These are phyloP conservation scores for Parascedosporium putredinis DNA, from an alignment of 2,329 filamentous ascomycete genomes.

Conservation along the genomic window DNA sequence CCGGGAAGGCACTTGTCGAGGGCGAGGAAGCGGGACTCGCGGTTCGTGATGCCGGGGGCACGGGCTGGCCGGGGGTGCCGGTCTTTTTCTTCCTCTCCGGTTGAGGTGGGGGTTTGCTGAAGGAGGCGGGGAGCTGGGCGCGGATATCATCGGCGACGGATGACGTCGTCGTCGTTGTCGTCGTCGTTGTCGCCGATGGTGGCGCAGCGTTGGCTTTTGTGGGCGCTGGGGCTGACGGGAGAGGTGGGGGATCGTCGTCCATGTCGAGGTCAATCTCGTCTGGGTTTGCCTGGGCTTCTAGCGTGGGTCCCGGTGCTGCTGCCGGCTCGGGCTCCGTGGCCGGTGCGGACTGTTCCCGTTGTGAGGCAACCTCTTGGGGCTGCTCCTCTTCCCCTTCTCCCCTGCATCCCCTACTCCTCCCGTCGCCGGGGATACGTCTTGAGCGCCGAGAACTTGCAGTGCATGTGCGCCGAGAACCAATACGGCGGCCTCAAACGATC, in stretches of 20 bases:
- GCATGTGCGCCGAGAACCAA: constrained; percentile 93
- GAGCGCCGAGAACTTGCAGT: constrained; percentile 72
- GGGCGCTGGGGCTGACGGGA: too few species aligned
- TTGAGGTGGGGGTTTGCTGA: constrained; percentile 32
- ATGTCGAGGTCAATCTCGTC: constrained; percentile 63
- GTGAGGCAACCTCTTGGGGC: too few species aligned
- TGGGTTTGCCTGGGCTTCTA: constrained; percentile 34
- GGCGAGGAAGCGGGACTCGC: constrained; percentile 70
- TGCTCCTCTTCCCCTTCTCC: too few species aligned
- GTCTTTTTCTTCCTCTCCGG: constrained; percentile 24
- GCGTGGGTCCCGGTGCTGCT: not conserved
- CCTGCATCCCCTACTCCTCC: constrained; percentile 9
- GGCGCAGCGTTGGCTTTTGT: too few species aligned
- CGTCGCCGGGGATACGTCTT: constrained; percentile 34
- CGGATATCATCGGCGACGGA: constrained; percentile 54
- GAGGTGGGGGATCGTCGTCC: constrained; percentile 25
- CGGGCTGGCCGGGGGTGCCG: constrained; percentile 45
- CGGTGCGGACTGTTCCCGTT: too few species aligned
- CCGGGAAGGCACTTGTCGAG: constrained; percentile 82
- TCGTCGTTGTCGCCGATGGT: constrained; percentile 12
- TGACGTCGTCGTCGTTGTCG: not conserved
- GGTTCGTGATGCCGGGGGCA: constrained; percentile 68
- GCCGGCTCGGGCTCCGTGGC: not conserved
- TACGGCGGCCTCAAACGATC: constrained; percentile 70
- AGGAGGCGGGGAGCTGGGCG: constrained; percentile 66